A percentile compares a stretch with the other conserved stretches of the same genome.
Conservation (phyloP, 2,329 filamentous ascomycete genomes). For the Emmonsia crescens region DNA sequence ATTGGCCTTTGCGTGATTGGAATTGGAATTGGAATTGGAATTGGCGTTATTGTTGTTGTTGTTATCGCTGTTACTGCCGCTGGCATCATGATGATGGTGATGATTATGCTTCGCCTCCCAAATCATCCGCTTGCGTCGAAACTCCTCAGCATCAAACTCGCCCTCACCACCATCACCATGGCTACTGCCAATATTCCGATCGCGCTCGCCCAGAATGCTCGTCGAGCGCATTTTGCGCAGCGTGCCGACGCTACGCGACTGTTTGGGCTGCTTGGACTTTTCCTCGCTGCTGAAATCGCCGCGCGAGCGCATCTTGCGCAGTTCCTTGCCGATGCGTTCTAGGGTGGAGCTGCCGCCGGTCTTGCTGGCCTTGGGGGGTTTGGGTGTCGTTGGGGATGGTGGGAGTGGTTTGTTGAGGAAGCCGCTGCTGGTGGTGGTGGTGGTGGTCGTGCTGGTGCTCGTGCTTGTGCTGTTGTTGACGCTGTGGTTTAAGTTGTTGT, state of each 20-base stretch:
- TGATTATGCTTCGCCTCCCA: constrained; percentile 32
- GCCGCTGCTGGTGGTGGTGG: neutral
- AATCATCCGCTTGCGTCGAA: constrained; percentile 37
- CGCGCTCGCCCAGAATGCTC: constrained; percentile 18
- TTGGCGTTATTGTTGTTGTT: neutral
- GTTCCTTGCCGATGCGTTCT: constrained; percentile 49
- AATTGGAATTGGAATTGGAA: neutral
- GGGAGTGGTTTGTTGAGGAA: constrained; percentile 34
- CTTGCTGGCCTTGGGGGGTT: constrained; percentile 14
- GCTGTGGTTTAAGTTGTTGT: constrained; percentile 16
- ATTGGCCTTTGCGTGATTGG: neutral
- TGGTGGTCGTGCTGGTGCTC: constrained; percentile 2
- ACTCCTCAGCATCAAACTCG: constrained; percentile 41
- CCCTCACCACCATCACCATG: constrained; percentile 19
- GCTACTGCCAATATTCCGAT: constrained; percentile 21
- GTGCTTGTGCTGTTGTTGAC: constrained; percentile 14
- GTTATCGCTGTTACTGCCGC: neutral
- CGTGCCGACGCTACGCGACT: constrained; percentile 7
- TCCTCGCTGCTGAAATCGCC: constrained; percentile 41
- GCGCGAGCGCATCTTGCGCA: constrained; percentile 48
- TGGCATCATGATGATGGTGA: too few species aligned
- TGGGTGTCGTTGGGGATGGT: constrained; percentile 21
- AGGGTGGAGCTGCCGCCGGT: constrained; percentile 38
- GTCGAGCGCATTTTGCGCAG: constrained; percentile 29
- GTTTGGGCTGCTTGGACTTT: neutral